Conservation (phyloP, 2,329 filamentous ascomycete genomes). For the Sporothrix humicola region DNA sequence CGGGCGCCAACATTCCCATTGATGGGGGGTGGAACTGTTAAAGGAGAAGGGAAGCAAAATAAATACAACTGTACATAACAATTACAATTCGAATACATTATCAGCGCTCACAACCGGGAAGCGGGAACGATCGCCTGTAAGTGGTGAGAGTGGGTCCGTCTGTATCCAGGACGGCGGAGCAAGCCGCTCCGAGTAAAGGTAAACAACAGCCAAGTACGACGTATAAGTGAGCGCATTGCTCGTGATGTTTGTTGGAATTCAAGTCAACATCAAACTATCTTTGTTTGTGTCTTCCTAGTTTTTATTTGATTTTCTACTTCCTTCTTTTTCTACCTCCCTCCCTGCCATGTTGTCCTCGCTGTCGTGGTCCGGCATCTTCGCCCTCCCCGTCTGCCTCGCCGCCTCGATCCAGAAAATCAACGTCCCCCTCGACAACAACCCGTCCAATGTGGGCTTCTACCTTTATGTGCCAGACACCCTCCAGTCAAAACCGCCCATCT, state of each 20-base stretch:
- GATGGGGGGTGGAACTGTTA: background rate
- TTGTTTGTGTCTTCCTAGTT: background rate
- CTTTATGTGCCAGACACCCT: constrained; percentile 55
- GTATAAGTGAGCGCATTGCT: background rate
- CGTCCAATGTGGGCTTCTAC: constrained; percentile 58
- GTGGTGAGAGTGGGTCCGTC: background rate
- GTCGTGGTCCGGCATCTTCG: background rate
- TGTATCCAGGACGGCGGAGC: background rate
- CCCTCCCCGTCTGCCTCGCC: background rate
- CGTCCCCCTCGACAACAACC: constrained; percentile 51
- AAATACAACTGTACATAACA: background rate
- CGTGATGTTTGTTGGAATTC: background rate
- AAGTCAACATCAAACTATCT: background rate
- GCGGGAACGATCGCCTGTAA: background rate
- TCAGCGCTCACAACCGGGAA: background rate
- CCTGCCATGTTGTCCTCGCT: background rate
- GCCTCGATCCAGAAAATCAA: constrained; percentile 30
- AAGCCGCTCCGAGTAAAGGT: background rate
- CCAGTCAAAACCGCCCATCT: constrained; percentile 54
- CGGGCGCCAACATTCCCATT: constrained; percentile 11
- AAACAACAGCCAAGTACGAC: background rate
- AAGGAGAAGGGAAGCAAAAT: background rate
- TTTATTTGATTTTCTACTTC: background rate
- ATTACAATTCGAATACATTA: background rate
- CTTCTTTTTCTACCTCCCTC: background rate